Conservation (phyloP, 2,329 filamentous ascomycete species). For the Herpotrichia juniperi region DNA sequence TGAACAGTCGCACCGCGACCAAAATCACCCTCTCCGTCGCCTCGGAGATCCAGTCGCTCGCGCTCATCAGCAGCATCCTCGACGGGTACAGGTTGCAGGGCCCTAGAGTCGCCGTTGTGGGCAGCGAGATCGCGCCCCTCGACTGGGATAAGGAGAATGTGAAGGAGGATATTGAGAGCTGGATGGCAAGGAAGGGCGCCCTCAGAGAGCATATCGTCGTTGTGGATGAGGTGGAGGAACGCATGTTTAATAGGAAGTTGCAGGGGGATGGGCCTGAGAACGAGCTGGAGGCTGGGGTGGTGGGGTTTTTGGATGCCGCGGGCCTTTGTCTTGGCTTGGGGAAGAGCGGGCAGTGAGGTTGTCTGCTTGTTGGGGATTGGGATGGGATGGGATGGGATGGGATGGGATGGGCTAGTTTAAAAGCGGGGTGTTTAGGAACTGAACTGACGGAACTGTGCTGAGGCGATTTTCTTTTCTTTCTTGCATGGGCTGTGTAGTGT, state of each 20-base stretch:
- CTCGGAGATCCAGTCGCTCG: conserved; percentile 78
- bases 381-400: background rate
- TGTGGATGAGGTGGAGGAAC: conserved; percentile 73
- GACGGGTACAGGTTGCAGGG: conserved; percentile 64
- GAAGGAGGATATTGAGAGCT: conserved; percentile 83
- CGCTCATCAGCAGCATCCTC: conserved; percentile 76
- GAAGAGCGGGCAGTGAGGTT: conserved; percentile 3
- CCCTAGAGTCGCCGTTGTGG: conserved; percentile 54
- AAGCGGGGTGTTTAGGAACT: background rate
- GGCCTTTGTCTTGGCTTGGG: conserved; percentile 44
- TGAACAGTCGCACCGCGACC: conserved; percentile 63
- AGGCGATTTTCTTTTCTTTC: background rate
- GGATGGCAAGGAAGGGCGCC: conserved; percentile 71
- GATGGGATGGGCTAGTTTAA: background rate
- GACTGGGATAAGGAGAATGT: conserved; percentile 76
- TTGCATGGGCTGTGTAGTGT: background rate
- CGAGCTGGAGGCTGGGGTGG: conserved; percentile 75
- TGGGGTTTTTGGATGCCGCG: conserved; percentile 50
- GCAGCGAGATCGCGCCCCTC: conserved; percentile 70
- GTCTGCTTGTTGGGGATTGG: background rate
- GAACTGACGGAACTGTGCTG: background rate
- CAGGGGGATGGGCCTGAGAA: conserved; percentile 59
- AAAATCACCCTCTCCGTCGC: conserved; percentile 75
- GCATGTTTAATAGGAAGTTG: conserved; percentile 55
- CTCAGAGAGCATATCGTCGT: conserved; percentile 77